phyloP scores from a whole-genome alignment of 2,329 filamentous ascomycete species.

The Penicillium sp. region DNA sequence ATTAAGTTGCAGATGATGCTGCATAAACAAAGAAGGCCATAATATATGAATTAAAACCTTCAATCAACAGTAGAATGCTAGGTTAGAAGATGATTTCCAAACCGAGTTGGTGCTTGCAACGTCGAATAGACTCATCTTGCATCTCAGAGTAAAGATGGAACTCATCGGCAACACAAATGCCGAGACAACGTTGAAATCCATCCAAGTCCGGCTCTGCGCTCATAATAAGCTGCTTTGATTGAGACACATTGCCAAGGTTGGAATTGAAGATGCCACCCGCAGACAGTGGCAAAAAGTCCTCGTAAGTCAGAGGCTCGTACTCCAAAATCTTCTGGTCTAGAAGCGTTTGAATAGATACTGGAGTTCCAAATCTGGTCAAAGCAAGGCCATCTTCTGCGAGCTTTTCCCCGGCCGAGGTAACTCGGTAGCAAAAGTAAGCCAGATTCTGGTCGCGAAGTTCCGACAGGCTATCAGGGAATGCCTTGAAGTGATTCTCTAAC shows the following conservation, averaged over 20 bases:
- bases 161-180: constrained; percentile 25
- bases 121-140: constrained; percentile 26
- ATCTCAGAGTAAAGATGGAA: constrained; percentile 31
- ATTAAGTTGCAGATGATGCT: not conserved
- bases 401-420: constrained; percentile 16
- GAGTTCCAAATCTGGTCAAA: not conserved
- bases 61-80: not conserved
- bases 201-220: constrained; percentile 29
- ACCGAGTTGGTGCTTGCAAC: constrained; percentile 21
- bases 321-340: constrained; percentile 37
- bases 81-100: constrained; percentile 4
- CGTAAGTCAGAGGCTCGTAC: constrained; percentile 52
- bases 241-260: constrained; percentile 35
- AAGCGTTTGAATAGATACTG: constrained; percentile 31
- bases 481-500: constrained; percentile 34
- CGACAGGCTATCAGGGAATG: constrained; percentile 47
- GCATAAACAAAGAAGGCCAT: not conserved
- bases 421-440: constrained; percentile 44
- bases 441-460: constrained; percentile 40
- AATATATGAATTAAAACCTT: not conserved
- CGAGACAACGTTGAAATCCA: constrained; percentile 28
- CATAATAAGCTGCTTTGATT: constrained; percentile 27
- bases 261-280: constrained; percentile 56
- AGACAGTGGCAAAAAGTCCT: constrained; percentile 57
- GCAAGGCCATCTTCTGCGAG: not conserved